These are phyloP conservation scores for Lentinula aciculospora DNA, from an alignment of 768 basidiomycete species.

Conservation along the genomic window DNA sequence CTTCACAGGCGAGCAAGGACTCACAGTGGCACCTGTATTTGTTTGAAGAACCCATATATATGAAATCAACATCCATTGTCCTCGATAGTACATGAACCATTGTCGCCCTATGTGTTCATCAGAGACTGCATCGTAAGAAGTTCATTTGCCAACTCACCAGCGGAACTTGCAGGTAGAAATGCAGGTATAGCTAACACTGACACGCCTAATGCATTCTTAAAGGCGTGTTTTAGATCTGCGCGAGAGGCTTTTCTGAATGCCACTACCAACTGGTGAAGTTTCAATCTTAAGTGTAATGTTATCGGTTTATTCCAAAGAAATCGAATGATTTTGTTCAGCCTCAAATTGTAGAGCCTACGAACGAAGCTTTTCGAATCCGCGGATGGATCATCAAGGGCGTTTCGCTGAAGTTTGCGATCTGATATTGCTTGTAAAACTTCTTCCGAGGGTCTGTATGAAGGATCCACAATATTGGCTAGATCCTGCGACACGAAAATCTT, in stretches of 20 bases:
- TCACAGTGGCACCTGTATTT: conserved; percentile 42
- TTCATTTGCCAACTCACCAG: conserved; percentile 19
- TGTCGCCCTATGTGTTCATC: conserved; percentile 20
- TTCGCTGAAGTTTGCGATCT: conserved; percentile 14
- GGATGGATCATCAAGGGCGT: neutral
- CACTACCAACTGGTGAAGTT: conserved; percentile 24
- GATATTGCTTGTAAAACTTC: conserved; percentile 28
- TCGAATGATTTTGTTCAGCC: conserved; percentile 10
- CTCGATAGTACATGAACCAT: conserved; percentile 33
- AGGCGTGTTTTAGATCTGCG: conserved; percentile 35
- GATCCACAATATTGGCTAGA: conserved; percentile 13
- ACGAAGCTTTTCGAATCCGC: conserved; percentile 4
- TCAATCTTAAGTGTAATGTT: conserved; percentile 23
- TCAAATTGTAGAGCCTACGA: conserved; percentile 6
- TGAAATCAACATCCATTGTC: conserved; percentile 47
- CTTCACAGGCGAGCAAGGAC: neutral
- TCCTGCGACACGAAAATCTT: conserved; percentile 6
- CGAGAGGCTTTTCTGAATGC: conserved; percentile 23
- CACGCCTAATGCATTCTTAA: conserved; percentile 41
- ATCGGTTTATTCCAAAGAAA: conserved; percentile 20
- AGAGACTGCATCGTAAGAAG: neutral
- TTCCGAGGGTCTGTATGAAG: conserved; percentile 19
- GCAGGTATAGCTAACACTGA: conserved; percentile 35
- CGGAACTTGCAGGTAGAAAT: conserved; percentile 29
- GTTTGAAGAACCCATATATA: conserved; percentile 48